These are phyloP conservation scores for Botrytis aclada DNA, from an alignment of 2,329 filamentous ascomycete species.

Conservation along the genomic window DNA sequence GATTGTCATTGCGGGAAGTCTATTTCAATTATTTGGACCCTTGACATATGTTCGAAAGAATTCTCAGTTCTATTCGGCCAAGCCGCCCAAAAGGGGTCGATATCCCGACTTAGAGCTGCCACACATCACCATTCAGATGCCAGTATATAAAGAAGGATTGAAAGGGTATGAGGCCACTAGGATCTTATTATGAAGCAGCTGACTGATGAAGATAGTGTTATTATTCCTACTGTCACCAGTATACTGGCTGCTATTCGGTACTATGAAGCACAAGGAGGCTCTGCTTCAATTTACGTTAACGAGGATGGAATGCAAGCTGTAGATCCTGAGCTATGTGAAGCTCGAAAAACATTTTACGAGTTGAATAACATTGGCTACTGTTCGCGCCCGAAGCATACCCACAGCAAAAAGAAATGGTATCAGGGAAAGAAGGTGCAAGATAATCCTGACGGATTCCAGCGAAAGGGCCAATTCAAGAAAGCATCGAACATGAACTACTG, in stretches of 20 bases:
- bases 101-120: constrained; percentile 32
- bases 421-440: constrained; percentile 20
- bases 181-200: neutral
- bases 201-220: constrained; percentile 40
- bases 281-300: constrained; percentile 65
- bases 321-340: constrained; percentile 29
- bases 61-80: constrained; percentile 33
- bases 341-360: constrained; percentile 53
- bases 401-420: constrained; percentile 21
- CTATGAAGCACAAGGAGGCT: constrained; percentile 59
- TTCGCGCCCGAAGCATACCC: constrained; percentile 44
- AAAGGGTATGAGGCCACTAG: constrained; percentile 21
- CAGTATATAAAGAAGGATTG: constrained; percentile 49
- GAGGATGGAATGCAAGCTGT: constrained; percentile 64
- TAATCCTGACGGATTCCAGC: constrained; percentile 43
- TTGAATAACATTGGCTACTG: constrained; percentile 57
- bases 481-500: constrained; percentile 75
- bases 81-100: constrained; percentile 38
- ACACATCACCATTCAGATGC: constrained; percentile 48
- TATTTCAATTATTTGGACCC: constrained; percentile 28
- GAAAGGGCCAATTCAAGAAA: constrained; percentile 68
- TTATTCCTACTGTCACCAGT: constrained; percentile 56
- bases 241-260: constrained; percentile 56
- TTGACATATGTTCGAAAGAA: constrained; percentile 26
- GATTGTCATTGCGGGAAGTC: constrained; percentile 22